Conservation (phyloP, 2,329 filamentous ascomycete species). For the Botrytis fabae region DNA sequence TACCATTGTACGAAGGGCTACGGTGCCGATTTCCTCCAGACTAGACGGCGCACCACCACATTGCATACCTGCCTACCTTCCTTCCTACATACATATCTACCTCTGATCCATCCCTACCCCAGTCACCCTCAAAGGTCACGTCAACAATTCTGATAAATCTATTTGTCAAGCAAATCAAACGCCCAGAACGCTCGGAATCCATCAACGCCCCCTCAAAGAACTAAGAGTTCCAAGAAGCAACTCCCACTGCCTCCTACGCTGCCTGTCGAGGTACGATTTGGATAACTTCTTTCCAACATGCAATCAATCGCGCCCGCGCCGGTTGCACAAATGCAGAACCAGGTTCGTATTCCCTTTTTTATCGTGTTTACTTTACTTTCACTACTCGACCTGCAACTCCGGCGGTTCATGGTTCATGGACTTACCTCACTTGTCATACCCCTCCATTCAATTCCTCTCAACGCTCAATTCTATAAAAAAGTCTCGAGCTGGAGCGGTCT, state of each 20-base stretch:
- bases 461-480: conserved; percentile 11
- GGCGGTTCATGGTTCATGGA: background rate
- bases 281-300: conserved; percentile 27
- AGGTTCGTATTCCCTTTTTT: conserved; percentile 32
- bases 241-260: background rate
- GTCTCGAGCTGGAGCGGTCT: conserved; percentile 4
- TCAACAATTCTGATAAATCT: conserved; percentile 19
- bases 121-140: conserved; percentile 9
- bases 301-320: conserved; percentile 40
- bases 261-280: background rate
- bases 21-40: background rate
- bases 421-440: conserved; percentile 21
- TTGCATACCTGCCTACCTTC: background rate
- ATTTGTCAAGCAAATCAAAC: conserved; percentile 22
- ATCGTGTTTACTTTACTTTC: background rate
- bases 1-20: background rate
- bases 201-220: background rate
- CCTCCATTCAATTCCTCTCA: conserved; percentile 22
- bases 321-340: conserved; percentile 36
- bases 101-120: background rate
- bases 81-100: background rate
- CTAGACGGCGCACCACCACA: too few species aligned
- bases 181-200: background rate
- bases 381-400: conserved; percentile 7
- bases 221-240: background rate